Conservation (phyloP, 441 rosid species). For the Omphalea diandra region DNA sequence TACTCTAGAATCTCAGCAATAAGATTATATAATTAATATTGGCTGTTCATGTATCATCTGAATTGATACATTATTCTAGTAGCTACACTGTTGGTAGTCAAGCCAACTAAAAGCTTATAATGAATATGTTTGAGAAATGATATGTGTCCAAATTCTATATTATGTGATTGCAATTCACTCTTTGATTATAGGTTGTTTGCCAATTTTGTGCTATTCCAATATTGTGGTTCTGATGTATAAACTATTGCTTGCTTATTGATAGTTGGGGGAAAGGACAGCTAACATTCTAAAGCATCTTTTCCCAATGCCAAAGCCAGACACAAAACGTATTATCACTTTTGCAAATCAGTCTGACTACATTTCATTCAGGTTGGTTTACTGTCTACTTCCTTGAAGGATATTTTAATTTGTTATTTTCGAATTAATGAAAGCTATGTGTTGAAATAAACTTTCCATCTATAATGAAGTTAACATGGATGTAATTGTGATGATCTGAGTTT, state of each 20-base stretch:
- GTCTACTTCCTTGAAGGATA: neutral
- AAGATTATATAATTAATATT: too few relatives aligned
- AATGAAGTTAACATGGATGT: neutral
- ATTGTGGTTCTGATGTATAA: neutral
- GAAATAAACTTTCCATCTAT: too few relatives aligned
- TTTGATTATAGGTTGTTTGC: neutral
- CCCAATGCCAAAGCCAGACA: conserved; percentile 83
- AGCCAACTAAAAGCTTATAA: neutral
- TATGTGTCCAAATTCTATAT: too few relatives aligned
- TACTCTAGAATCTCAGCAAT: too few relatives aligned
- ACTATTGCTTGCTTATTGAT: conserved; percentile 3
- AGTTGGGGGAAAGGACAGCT: conserved; percentile 85
- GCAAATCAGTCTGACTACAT: conserved; percentile 78
- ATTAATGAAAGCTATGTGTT: too few relatives aligned
- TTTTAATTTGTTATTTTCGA: too few relatives aligned
- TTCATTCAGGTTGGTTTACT: conserved; percentile 76
- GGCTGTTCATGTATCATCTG: neutral
- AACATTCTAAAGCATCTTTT: conserved; percentile 84
- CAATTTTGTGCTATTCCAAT: neutral
- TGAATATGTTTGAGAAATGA: neutral
- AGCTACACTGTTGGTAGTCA: neutral
- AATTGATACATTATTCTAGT: neutral
- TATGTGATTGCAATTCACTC: neutral
- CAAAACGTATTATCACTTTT: conserved; percentile 79
- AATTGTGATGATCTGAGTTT: neutral